These are phyloP conservation scores for Quercus tomentella DNA, from an alignment of 331 rosid species.

Conservation along the genomic window DNA sequence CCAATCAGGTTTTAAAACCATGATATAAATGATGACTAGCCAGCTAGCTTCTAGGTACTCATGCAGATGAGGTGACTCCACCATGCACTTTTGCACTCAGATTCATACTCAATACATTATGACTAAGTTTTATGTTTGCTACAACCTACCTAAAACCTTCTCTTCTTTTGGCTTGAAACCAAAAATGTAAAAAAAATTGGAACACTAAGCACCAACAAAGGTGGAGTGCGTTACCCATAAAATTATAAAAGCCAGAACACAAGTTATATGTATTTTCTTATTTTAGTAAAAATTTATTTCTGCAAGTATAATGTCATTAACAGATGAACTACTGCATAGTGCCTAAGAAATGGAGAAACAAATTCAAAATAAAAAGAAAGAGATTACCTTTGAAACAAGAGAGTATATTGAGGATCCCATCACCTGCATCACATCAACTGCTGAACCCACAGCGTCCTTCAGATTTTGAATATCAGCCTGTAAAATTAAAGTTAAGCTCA, in stretches of 20 bases:
- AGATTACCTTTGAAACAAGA: conserved; percentile 70
- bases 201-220: background rate
- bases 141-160: background rate
- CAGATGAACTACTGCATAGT: background rate
- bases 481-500: background rate
- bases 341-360: conserved; percentile 1
- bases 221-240: background rate
- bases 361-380: background rate
- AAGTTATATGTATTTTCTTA: background rate
- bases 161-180: background rate
- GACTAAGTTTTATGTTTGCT: background rate
- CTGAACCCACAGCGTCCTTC: conserved; percentile 92
- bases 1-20: too few relatives aligned
- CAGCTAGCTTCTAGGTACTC: background rate
- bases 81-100: background rate
- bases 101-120: background rate
- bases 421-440: conserved; percentile 93
- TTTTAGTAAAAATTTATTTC: background rate
- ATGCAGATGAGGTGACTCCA: background rate
- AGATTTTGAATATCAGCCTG: conserved; percentile 93
- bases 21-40: too few relatives aligned
- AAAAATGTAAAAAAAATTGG: background rate
- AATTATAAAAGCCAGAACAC: background rate
- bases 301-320: conserved; percentile 2
- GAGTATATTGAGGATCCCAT: conserved; percentile 86